Evolutionary conservation across 228 moss, liverwort and hornwort species (phyloP), one percentile per base, ranked within the genome.

Genomic region (Sphagnum magellanicum): DNA sequence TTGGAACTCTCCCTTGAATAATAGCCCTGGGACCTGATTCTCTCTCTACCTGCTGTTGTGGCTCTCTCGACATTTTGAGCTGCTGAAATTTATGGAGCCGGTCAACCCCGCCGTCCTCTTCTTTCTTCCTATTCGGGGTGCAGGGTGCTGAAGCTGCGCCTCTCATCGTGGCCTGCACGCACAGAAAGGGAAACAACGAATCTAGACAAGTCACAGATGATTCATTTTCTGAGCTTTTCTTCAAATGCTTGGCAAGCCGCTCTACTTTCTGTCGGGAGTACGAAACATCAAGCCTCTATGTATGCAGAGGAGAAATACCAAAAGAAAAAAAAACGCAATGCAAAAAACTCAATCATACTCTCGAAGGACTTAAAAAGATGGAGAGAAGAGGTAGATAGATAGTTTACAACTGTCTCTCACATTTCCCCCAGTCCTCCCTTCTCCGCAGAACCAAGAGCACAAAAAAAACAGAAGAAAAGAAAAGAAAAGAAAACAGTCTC

Each of bases 111-210:
- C 63, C 53, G 48, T 75, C 79, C 10, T 75, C 79, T 12, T 63
- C 62, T 64, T 52, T 48, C 14, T 17, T 51, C 68, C 86, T 75
- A 49, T 77, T 77, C 12, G 86, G 86, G 4, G 86, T 86, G 11
- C 82, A 86, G 9, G 86, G 86, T 48, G 86, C 86, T 63, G 86
- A 86, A 6, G 79, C 77, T 60, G 82, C 72, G 6, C 82, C 82
- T 68, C 79, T 75, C 75, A 82, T 86, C 0, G 86, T 82, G 57
- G 79, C 74, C 86, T 86, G 76, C 14, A 11, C 63, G 16, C 15
- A 10, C 51, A 55, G 49, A 62, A 70, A 49, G 49, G 12, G 7
- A 51, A 8, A 52, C 10, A 32, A 7, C 32, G 12, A 16, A 32
- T 14, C 5, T 8, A 8, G n/a, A 51, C 50, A 67, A 67, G 67